Percentiles rank a stretch among this genome's conserved stretches.
These are phyloP conservation scores for Kodamaea arcana DNA, from an alignment of 1,139 yeast genomes.

Conservation along the genomic window DNA sequence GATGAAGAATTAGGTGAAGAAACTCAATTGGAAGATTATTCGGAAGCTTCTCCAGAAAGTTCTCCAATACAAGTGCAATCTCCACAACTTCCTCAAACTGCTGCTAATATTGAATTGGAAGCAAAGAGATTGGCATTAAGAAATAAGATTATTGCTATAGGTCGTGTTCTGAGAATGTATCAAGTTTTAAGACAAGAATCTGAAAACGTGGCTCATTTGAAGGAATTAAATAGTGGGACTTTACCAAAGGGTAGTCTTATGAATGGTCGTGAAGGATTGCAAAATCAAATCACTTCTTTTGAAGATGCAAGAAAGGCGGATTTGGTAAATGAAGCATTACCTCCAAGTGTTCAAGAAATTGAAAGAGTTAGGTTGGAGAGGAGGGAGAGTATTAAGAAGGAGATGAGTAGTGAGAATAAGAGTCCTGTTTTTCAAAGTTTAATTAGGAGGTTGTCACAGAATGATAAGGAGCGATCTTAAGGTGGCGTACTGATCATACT, in stretches of 20 bases:
- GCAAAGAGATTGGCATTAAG: slow-evolving; percentile 63
- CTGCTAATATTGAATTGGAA: slow-evolving; percentile 19
- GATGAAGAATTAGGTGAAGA: slow-evolving; percentile 90
- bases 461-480: no score
- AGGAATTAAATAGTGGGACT: slow-evolving; percentile 57
- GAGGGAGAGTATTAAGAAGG: slow-evolving; percentile 35
- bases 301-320: slow-evolving; percentile 87
- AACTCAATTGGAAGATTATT: slow-evolving; percentile 36
- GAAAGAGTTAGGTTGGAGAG: slow-evolving; percentile 44
- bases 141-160: slow-evolving; percentile 91
- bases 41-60: slow-evolving; percentile 2
- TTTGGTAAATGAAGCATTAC: slow-evolving; percentile 78
- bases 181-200: slow-evolving; percentile 85
- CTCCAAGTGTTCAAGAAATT: slow-evolving; percentile 70
- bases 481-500: no score
- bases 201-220: slow-evolving; percentile 80
- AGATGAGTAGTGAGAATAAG: slow-evolving; percentile 34
- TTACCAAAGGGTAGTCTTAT: slow-evolving; percentile 86
- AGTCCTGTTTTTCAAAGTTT: slow-evolving; percentile 42
- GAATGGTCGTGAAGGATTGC: slow-evolving; percentile 78
- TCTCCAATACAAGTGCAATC: neutral
- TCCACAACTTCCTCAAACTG: slow-evolving; percentile 7
- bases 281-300: slow-evolving; percentile 64
- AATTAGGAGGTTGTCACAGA: slow-evolving; percentile 38
- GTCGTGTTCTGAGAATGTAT: slow-evolving; percentile 91